phyloP scores from a whole-genome alignment of 768 basidiomycete species.

The Mycena metata region DNA sequence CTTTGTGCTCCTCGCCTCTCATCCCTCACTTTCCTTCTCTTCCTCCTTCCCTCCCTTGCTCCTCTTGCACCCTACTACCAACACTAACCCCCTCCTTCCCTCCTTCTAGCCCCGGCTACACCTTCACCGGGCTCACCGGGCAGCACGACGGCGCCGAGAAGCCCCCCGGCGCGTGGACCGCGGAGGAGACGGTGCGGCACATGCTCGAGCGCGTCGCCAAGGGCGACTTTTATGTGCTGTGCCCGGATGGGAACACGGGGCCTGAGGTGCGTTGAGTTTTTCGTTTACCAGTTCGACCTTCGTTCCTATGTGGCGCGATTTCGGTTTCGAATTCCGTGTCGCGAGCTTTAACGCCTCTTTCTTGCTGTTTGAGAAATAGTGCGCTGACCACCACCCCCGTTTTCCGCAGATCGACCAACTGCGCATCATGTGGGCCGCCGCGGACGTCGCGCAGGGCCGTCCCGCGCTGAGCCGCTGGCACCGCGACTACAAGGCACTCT shows the following conservation, averaged over 20 bases:
- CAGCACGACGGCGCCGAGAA: conserved; percentile 59
- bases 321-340: too few relatives aligned
- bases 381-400: too few relatives aligned
- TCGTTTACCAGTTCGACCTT: too few relatives aligned
- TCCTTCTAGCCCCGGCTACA: conserved; percentile 87
- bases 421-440: conserved; percentile 91
- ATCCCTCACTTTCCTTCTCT: background rate
- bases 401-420: conserved; percentile 76
- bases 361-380: too few relatives aligned
- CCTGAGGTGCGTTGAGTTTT: too few relatives aligned
- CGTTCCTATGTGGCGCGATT: too few relatives aligned
- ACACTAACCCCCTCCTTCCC: conserved; percentile 12
- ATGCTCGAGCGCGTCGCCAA: conserved; percentile 87
- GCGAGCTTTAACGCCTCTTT: too few relatives aligned
- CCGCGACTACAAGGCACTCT: conserved; percentile 81
- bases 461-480: conserved; percentile 92
- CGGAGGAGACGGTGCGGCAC: conserved; percentile 87
- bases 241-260: conserved; percentile 92
- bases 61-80: too few relatives aligned
- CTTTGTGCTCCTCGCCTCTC: too few relatives aligned
- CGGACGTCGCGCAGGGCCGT: conserved; percentile 86
- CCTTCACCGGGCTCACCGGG: conserved; percentile 80
- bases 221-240: conserved; percentile 93
- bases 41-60: background rate
- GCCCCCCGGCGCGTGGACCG: conserved; percentile 90